phyloP scores from a whole-genome alignment of 345 rosid genomes.

The Populus davidiana region DNA sequence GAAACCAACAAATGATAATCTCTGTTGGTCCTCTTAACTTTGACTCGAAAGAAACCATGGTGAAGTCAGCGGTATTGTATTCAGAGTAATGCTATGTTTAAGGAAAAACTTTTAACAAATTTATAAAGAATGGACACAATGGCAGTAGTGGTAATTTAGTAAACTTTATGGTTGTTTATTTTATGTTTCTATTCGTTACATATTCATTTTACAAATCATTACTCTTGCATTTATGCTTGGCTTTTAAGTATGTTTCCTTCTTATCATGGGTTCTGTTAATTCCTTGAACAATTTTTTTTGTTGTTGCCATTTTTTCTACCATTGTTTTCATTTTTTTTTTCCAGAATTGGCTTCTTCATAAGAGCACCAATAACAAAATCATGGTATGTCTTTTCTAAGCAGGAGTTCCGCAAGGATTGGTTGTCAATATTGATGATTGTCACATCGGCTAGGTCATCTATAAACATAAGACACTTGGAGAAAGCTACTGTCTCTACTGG shows the following conservation, averaged over 20 bases:
- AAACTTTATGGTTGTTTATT: too few relatives aligned
- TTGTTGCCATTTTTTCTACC: not conserved
- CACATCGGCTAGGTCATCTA: constrained; percentile 91
- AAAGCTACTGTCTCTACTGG: constrained; percentile 99
- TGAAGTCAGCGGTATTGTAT: not conserved
- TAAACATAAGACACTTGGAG: constrained; percentile 94
- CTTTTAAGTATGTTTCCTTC: not conserved
- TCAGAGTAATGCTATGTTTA: too few relatives aligned
- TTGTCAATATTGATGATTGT: constrained; percentile 89
- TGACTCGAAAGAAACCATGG: not conserved
- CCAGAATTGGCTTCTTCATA: not conserved
- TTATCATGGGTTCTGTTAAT: not conserved
- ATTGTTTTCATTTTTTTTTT: not conserved
- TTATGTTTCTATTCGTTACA: too few relatives aligned
- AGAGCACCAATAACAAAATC: constrained; percentile 3
- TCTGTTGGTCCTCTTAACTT: not conserved
- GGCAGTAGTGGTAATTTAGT: too few relatives aligned
- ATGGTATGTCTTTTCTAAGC: constrained; percentile 33
- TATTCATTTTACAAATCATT: too few relatives aligned
- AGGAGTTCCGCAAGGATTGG: constrained; percentile 99
- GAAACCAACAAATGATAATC: not conserved
- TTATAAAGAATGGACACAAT: too few relatives aligned
- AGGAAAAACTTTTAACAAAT: too few relatives aligned
- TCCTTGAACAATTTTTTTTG: not conserved
- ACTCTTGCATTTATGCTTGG: not conserved